Evolutionary conservation across 768 basidiomycete genomes (phyloP).

Genomic region (Lentinus tigrinus): DNA sequence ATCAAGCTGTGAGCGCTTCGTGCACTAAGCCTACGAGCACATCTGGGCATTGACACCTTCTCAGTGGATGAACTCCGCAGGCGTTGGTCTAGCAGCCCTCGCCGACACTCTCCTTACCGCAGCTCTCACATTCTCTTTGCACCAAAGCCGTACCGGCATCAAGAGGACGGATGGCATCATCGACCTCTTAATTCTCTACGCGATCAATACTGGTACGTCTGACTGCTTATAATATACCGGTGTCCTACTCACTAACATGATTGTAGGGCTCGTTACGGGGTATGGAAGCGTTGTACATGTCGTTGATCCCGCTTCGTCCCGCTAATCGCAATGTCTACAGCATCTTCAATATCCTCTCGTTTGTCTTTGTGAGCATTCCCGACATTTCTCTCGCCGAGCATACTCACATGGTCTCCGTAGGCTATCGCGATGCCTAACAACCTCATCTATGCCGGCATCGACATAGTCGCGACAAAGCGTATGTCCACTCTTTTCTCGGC

Average conservation of each 20-base stretch:
- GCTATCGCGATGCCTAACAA: not conserved
- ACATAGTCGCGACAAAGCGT: not conserved
- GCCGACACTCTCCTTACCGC: conserved; percentile 9
- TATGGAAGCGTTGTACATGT: not conserved
- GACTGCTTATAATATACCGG: not conserved
- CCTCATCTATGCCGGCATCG: not conserved
- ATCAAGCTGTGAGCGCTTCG: not conserved
- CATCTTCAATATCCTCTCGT: not conserved
- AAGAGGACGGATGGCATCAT: conserved; percentile 11
- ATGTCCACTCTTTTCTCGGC: not conserved
- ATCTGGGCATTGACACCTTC: not conserved
- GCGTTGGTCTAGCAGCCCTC: conserved; percentile 5
- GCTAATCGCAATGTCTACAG: not conserved
- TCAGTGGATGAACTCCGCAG: conserved; percentile 13
- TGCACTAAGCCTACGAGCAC: too few relatives aligned
- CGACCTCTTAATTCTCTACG: conserved; percentile 9
- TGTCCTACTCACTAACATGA: not conserved
- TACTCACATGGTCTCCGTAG: not conserved
- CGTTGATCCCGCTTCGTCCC: not conserved
- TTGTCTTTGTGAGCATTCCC: not conserved
- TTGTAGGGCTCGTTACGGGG: not conserved
- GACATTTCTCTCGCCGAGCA: not conserved
- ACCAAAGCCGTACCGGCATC: conserved; percentile 9
- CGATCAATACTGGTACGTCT: conserved; percentile 9
- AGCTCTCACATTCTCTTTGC: conserved; percentile 8